phyloP scores from a whole-genome alignment of 176 grass and related monocot genomes.

The Microstegium vimineum region DNA sequence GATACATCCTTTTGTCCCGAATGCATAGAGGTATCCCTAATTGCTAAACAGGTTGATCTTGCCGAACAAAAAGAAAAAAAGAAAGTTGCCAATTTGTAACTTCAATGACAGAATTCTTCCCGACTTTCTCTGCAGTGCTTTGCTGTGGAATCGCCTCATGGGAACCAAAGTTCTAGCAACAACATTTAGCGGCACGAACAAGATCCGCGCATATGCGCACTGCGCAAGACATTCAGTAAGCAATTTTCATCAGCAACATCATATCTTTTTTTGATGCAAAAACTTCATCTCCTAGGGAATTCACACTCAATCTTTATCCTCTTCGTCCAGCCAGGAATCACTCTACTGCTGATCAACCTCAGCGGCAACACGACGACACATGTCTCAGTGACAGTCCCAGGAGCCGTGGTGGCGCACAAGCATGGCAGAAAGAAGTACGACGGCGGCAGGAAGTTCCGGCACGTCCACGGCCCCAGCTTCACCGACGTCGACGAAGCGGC shows the following conservation, averaged over 20 bases:
- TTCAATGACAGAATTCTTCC: not conserved
- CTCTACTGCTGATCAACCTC: constrained; percentile 88
- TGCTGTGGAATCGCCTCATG: constrained; percentile 89
- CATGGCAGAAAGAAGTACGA: not conserved
- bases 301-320: not conserved
- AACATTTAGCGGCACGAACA: constrained; percentile 51
- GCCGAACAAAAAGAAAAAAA: not conserved
- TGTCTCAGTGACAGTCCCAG: constrained; percentile 23
- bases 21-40: not conserved
- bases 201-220: constrained; percentile 58
- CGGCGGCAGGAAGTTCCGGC: constrained; percentile 2
- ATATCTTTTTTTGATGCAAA: no score
- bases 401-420: not conserved
- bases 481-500: not conserved
- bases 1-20: not conserved
- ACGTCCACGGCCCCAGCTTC: not conserved
- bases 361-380: constrained; percentile 45
- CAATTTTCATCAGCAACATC: not conserved
- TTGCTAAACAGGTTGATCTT: not conserved
- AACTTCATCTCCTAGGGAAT: not conserved
- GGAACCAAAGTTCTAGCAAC: constrained; percentile 54
- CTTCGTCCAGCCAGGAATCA: constrained; percentile 73
- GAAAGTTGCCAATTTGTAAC: not conserved
- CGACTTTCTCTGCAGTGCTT: constrained; percentile 34
- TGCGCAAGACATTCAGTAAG: constrained; percentile 64